A percentile compares a stretch with the other conserved stretches of the same genome.
Conservation (phyloP, 805 yeast species). For the Starmerella powellii region DNA sequence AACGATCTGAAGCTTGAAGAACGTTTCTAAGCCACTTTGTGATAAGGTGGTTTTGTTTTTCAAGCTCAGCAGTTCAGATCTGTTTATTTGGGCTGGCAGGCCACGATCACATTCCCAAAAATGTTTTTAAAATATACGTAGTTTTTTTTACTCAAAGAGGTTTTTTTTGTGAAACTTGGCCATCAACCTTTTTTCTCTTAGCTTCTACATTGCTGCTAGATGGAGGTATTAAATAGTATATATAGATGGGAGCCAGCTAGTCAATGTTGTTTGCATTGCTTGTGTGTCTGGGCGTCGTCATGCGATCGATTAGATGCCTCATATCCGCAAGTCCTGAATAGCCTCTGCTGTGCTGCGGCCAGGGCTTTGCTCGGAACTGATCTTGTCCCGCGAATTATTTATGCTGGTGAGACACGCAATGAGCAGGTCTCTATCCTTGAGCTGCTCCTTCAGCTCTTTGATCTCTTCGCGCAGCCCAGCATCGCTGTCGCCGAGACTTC, state of each 20-base stretch:
- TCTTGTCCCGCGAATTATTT: conserved; percentile 2
- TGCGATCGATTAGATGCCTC: no score
- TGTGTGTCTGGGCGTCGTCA: no score
- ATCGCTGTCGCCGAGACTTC: conserved; percentile 33
- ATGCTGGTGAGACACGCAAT: conserved; percentile 9
- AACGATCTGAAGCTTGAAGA: conserved; percentile 93
- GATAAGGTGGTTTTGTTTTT: not conserved
- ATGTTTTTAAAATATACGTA: conserved; percentile 6
- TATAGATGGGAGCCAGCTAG: no score
- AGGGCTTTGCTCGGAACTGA: not conserved
- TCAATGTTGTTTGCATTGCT: no score
- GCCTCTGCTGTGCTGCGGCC: conserved; percentile 5
- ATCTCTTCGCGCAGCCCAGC: conserved; percentile 66
- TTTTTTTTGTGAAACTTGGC: not conserved
- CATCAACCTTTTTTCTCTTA: no score
- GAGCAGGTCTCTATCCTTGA: conserved; percentile 12
- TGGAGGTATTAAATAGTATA: no score
- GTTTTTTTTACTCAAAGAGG: conserved; percentile 8
- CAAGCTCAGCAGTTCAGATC: conserved; percentile 18
- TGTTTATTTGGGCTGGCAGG: conserved; percentile 4
- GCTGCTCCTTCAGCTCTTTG: conserved; percentile 41
- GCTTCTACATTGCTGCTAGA: no score
- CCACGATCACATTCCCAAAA: not conserved
- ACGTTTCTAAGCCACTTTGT: conserved; percentile 39
- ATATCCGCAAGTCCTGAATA: conserved; percentile 11